Percentiles rank a stretch among this genome's conserved stretches.
Evolutionary conservation across 768 basidiomycete genomes (phyloP).

Genomic region (Mrakia frigida): DNA sequence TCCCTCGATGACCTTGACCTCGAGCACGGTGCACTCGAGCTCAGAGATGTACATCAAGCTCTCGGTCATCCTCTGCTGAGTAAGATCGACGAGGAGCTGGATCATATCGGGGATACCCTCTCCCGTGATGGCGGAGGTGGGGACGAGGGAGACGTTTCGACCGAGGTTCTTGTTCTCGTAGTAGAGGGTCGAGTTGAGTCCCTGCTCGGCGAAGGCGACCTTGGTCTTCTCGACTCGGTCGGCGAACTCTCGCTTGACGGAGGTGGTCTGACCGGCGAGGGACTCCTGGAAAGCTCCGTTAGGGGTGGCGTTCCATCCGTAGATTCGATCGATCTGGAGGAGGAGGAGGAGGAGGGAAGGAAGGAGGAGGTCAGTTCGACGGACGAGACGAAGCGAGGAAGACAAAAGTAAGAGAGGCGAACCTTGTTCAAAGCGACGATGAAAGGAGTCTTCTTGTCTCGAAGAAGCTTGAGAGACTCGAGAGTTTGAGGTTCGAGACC

Average conservation of each 20-base stretch:
- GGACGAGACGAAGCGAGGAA: neutral
- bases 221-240: slow-evolving; percentile 78
- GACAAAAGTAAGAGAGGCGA: slow-evolving; percentile 13
- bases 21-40: slow-evolving; percentile 93
- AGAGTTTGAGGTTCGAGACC: slow-evolving; percentile 97
- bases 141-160: slow-evolving; percentile 90
- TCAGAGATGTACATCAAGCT: slow-evolving; percentile 96
- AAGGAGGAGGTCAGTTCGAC: neutral
- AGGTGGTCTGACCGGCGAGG: slow-evolving; percentile 67
- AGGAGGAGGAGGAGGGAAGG: neutral
- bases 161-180: slow-evolving; percentile 96
- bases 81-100: slow-evolving; percentile 93
- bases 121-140: slow-evolving; percentile 95
- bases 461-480: slow-evolving; percentile 85
- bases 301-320: slow-evolving; percentile 85
- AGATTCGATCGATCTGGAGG: slow-evolving; percentile 88
- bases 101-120: slow-evolving; percentile 99
- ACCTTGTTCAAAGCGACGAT: slow-evolving; percentile 98
- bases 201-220: slow-evolving; percentile 94
- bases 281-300: slow-evolving; percentile 91
- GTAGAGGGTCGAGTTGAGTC: slow-evolving; percentile 88
- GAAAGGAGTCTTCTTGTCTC: slow-evolving; percentile 93
- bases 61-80: slow-evolving; percentile 96
- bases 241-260: slow-evolving; percentile 87
- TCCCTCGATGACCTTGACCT: slow-evolving; percentile 98